phyloP scores from a whole-genome alignment of 257 asterid species.

The Salvia rosmarinus region DNA sequence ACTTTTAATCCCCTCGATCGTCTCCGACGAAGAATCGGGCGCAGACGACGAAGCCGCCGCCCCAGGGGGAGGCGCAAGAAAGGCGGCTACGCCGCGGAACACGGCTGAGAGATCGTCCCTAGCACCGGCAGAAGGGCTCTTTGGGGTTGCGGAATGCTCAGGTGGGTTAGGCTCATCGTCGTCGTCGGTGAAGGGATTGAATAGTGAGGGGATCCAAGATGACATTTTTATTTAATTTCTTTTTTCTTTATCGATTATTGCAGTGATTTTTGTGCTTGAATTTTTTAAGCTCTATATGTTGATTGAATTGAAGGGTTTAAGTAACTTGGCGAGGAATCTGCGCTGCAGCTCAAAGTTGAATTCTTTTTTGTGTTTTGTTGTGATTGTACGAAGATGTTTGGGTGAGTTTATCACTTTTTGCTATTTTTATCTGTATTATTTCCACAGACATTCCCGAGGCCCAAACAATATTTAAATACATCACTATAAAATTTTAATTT shows the following conservation, averaged over 20 bases:
- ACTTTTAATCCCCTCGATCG: constrained; percentile 60
- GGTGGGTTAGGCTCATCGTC: constrained; percentile 35
- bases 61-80: constrained; percentile 58
- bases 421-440: constrained; percentile 3
- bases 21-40: constrained; percentile 39
- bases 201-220: constrained; percentile 63
- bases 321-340: constrained; percentile 24
- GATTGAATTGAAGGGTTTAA: constrained; percentile 30
- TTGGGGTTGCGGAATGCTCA: constrained; percentile 33
- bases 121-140: constrained; percentile 41
- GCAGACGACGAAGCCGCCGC: constrained; percentile 26
- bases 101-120: constrained; percentile 55
- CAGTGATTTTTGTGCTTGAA: background rate
- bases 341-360: constrained; percentile 18
- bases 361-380: constrained; percentile 7
- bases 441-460: background rate
- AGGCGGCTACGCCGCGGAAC: constrained; percentile 71
- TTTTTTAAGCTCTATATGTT: background rate
- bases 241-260: background rate
- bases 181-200: constrained; percentile 52
- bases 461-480: background rate
- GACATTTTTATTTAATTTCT: constrained; percentile 51
- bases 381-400: background rate
- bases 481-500: background rate
- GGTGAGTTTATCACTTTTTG: background rate